Evolutionary conservation across 257 asterid genomes (phyloP).

Genomic region (Penstemon newberryi): DNA sequence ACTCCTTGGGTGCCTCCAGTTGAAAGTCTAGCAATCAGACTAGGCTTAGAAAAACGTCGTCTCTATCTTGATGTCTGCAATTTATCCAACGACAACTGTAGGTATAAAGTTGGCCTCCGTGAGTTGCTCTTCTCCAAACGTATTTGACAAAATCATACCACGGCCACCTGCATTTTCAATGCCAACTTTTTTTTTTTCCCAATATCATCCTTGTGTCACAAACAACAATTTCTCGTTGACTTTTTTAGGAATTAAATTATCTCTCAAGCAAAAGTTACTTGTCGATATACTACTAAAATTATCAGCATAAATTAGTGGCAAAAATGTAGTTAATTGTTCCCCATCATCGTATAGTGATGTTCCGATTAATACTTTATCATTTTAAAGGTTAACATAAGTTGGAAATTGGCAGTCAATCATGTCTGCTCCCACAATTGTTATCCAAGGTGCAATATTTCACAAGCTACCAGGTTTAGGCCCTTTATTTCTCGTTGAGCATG

Average conservation of each 20-base stretch:
- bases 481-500: slow-evolving; percentile 73
- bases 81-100: slow-evolving; percentile 51
- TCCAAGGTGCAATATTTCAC: slow-evolving; percentile 78
- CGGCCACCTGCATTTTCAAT: slow-evolving; percentile 63
- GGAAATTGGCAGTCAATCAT: slow-evolving; percentile 78
- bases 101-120: slow-evolving; percentile 74
- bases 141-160: slow-evolving; percentile 58
- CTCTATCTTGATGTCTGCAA: slow-evolving; percentile 47
- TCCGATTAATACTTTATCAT: slow-evolving; percentile 48
- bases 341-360: slow-evolving; percentile 56
- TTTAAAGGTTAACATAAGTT: slow-evolving; percentile 48
- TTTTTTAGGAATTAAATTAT: slow-evolving; percentile 50
- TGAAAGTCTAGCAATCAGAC: slow-evolving; percentile 49
- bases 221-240: slow-evolving; percentile 61
- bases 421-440: slow-evolving; percentile 71
- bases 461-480: slow-evolving; percentile 57
- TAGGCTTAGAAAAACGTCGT: slow-evolving; percentile 39
- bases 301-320: slow-evolving; percentile 59
- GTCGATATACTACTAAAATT: slow-evolving; percentile 41
- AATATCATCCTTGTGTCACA: slow-evolving; percentile 56
- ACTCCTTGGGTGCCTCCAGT: slow-evolving; percentile 56
- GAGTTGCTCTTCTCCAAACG: slow-evolving; percentile 55
- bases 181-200: slow-evolving; percentile 56
- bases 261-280: slow-evolving; percentile 50
- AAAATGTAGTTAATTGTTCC: slow-evolving; percentile 35